These are phyloP conservation scores for Colletotrichum cereale DNA, from an alignment of 2,329 filamentous ascomycete species.

Conservation along the genomic window DNA sequence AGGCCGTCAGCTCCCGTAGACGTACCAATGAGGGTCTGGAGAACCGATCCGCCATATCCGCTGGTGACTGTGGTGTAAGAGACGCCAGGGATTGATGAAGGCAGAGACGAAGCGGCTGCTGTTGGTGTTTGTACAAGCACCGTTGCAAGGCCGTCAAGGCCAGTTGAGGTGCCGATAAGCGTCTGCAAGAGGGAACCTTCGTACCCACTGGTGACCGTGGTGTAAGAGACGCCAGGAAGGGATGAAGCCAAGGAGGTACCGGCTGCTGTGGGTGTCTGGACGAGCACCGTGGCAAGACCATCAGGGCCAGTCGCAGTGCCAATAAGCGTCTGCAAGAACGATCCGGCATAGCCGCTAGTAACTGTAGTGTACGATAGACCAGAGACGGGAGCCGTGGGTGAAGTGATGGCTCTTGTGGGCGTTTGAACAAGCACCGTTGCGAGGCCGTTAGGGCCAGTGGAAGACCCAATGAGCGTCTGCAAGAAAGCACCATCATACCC, in stretches of 20 bases:
- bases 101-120: too few relatives aligned
- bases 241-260: too few relatives aligned
- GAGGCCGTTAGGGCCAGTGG: not conserved
- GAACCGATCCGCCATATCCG: not conserved
- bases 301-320: slow-evolving; percentile 7
- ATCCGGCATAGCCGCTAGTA: slow-evolving; percentile 5
- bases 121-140: slow-evolving; percentile 19
- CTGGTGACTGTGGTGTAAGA: slow-evolving; percentile 14
- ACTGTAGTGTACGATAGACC: not conserved
- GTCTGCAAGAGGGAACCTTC: not conserved
- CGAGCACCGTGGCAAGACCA: slow-evolving; percentile 20
- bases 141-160: slow-evolving; percentile 24
- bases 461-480: not conserved
- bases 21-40: slow-evolving; percentile 4
- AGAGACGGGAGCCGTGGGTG: not conserved
- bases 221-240: not conserved
- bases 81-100: not conserved
- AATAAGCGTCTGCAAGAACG: not conserved
- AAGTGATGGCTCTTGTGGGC: not conserved
- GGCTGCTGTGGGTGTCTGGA: slow-evolving; percentile 22
- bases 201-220: slow-evolving; percentile 10
- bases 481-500: not conserved
- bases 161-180: not conserved
- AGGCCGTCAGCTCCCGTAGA: slow-evolving; percentile 17
- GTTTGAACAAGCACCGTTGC: not conserved